Percentiles rank a stretch among this genome's conserved stretches.
phyloP scores from a whole-genome alignment of 305 asterid species.

The Stenogyne calaminthoides region DNA sequence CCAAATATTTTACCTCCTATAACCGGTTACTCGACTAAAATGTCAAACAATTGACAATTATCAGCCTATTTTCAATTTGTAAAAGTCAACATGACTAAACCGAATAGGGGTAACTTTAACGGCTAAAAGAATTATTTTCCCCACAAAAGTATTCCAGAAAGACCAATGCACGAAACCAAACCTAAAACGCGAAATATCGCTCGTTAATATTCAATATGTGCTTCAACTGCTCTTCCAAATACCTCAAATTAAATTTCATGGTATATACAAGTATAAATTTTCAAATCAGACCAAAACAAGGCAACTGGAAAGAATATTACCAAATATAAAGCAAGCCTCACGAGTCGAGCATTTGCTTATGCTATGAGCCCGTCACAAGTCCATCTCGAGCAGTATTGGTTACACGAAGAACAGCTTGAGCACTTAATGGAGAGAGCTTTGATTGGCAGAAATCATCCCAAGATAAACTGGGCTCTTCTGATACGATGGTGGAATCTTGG shows the following conservation, averaged over 20 bases:
- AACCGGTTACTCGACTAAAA: too few species aligned
- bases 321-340: conserved; percentile 22
- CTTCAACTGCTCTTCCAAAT: conserved; percentile 39
- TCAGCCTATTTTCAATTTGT: too few species aligned
- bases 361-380: conserved; percentile 57
- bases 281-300: conserved; percentile 32
- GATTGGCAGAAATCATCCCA: conserved; percentile 91
- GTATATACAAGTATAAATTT: conserved; percentile 71
- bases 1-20: too few species aligned
- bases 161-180: conserved; percentile 16
- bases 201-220: conserved; percentile 19
- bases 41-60: too few species aligned
- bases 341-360: conserved; percentile 7
- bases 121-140: too few species aligned
- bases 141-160: too few species aligned
- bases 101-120: too few species aligned
- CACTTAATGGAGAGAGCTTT: conserved; percentile 79
- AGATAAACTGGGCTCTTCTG: conserved; percentile 49
- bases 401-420: conserved; percentile 93
- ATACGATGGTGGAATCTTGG: conserved; percentile 32
- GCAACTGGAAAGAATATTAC: conserved; percentile 29
- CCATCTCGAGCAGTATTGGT: conserved; percentile 70
- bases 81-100: too few species aligned
- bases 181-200: conserved; percentile 8
- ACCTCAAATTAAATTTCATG: conserved; percentile 47